A percentile compares a stretch with the other conserved stretches of the same genome.
phyloP scores from a whole-genome alignment of 441 rosid species.

The Hura crepitans region DNA sequence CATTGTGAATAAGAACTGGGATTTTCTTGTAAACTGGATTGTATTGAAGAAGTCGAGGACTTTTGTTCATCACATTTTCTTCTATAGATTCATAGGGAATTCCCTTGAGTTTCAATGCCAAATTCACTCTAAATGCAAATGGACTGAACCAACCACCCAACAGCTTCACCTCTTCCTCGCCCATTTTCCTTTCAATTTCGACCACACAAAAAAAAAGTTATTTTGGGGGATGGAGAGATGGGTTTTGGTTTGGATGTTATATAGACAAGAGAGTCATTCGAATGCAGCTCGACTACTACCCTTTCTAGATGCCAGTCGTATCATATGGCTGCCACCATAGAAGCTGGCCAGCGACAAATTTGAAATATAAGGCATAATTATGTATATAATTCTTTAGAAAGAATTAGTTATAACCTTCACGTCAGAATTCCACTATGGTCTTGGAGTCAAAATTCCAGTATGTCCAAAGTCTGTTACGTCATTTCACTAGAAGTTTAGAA shows the following conservation, averaged over 20 bases:
- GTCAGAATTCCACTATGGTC: no score
- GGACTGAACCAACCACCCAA: constrained; percentile 17
- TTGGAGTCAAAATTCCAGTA: no score
- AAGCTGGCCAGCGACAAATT: background rate
- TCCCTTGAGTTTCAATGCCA: constrained; percentile 29
- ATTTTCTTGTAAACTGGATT: constrained; percentile 28
- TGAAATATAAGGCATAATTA: background rate
- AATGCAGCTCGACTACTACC: no score
- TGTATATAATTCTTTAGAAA: no score
- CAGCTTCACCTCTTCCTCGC: constrained; percentile 18
- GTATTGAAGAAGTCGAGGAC: constrained; percentile 22
- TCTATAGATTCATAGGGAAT: constrained; percentile 8
- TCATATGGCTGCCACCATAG: background rate
- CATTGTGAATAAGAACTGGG: constrained; percentile 31
- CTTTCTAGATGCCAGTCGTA: background rate
- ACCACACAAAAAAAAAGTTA: no score
- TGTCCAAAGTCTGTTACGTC: no score
- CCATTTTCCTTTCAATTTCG: background rate
- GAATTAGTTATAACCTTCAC: no score
- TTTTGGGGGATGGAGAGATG: no score
- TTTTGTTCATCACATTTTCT: constrained; percentile 25
- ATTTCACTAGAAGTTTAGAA: no score
- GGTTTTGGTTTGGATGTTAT: background rate
- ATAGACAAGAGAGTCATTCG: no score
- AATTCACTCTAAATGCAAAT: constrained; percentile 17